These are phyloP conservation scores for Coemansia sp. DNA, from an alignment of 192 early-diverging fungal species.

Conservation along the genomic window DNA sequence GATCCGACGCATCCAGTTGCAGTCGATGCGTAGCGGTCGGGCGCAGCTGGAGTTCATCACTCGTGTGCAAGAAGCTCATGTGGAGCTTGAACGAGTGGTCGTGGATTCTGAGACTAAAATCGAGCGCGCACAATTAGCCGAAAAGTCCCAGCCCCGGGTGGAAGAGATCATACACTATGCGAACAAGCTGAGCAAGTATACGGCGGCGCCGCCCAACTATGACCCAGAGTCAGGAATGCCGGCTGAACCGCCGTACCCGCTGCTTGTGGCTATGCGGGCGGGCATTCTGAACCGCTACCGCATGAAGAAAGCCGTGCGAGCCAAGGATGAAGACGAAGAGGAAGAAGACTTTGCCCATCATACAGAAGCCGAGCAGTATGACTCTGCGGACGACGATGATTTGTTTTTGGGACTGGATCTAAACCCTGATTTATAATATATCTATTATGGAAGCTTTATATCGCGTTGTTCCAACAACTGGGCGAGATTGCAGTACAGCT, in stretches of 20 bases:
- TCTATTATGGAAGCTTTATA: conserved; percentile 29
- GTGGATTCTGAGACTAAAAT: conserved; percentile 30
- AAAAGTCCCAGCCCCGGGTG: conserved; percentile 15
- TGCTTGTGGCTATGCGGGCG: conserved; percentile 49
- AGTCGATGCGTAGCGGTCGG: conserved; percentile 34
- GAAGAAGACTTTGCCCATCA: conserved; percentile 31
- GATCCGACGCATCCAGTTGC: conserved; percentile 33
- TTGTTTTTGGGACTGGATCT: conserved; percentile 51
- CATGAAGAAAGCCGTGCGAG: conserved; percentile 17
- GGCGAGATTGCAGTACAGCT: conserved; percentile 62
- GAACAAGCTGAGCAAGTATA: conserved; percentile 53
- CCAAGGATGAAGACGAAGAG: conserved; percentile 16
- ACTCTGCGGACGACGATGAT: conserved; percentile 49
- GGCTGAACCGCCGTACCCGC: conserved; percentile 52
- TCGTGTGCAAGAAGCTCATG: conserved; percentile 38
- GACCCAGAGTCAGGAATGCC: conserved; percentile 34
- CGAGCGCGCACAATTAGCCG: conserved; percentile 9
- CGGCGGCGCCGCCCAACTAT: conserved; percentile 55
- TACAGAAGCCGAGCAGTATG: conserved; percentile 39
- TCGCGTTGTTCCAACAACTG: conserved; percentile 47
- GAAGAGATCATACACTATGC: conserved; percentile 54
- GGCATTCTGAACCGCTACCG: conserved; percentile 51
- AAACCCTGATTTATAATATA: conserved; percentile 51
- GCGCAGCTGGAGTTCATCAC: conserved; percentile 41
- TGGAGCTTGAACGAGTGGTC: conserved; percentile 27